A percentile compares a stretch with the other conserved stretches of the same genome.
Conservation (phyloP, 2,329 filamentous ascomycete species). For the Zarea fungicola region DNA sequence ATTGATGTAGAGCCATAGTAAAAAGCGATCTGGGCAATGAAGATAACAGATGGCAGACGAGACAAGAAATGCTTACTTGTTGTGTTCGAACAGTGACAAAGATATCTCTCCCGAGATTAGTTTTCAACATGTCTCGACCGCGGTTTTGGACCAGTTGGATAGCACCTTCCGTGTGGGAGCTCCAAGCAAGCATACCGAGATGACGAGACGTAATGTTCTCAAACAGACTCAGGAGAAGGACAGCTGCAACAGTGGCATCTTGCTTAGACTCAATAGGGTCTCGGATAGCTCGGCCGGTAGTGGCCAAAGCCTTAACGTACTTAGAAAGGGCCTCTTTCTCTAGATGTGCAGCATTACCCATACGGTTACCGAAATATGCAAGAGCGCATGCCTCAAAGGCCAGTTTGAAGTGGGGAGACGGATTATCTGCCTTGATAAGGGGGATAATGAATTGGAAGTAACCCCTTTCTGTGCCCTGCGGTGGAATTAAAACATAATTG, state of each 20-base stretch:
- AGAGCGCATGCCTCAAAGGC: conserved; percentile 57
- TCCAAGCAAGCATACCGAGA: conserved; percentile 53
- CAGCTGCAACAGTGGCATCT: conserved; percentile 55
- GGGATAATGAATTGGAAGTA: conserved; percentile 57
- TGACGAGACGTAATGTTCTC: conserved; percentile 55
- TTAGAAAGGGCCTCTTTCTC: conserved; percentile 40
- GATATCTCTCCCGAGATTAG: conserved; percentile 47
- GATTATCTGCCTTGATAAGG: conserved; percentile 41
- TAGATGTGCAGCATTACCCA: conserved; percentile 28
- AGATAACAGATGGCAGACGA: background rate
- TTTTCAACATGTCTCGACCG: conserved; percentile 49
- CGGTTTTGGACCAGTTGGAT: conserved; percentile 55
- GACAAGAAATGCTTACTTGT: conserved; percentile 39
- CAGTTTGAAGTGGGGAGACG: conserved; percentile 44
- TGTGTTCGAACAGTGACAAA: conserved; percentile 57
- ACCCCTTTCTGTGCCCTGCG: conserved; percentile 44
- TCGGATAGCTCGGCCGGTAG: conserved; percentile 48
- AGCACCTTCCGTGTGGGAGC: conserved; percentile 60
- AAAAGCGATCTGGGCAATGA: background rate
- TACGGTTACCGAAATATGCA: conserved; percentile 51
- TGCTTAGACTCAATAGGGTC: conserved; percentile 43
- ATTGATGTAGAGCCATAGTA: too few species aligned
- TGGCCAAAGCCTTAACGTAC: conserved; percentile 50
- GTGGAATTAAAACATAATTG: conserved; percentile 54
- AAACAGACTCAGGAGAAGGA: conserved; percentile 55